Base-by-base conservation (phyloP, 192 early-diverging fungal genomes). In the Coemansia sp. region DNA sequence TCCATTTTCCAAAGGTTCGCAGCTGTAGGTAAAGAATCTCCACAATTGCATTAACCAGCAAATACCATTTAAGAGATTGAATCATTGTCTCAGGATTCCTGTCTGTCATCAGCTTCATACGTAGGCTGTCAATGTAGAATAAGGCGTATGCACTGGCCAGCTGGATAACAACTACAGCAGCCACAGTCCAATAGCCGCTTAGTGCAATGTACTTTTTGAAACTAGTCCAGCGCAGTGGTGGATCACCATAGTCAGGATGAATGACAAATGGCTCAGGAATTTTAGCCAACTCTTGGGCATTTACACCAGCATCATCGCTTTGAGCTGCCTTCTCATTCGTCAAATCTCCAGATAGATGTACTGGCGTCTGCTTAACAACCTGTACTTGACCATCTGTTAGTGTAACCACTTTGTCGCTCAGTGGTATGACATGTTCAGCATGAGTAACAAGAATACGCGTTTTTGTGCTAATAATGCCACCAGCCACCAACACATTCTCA, bases 401-500 rank as follows among this genome's bases (percentile, higher is more conserved):
- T 21, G 21, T 21, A 0, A 21, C 21, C 0, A 21, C 21, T 21
- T 21, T 21, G 21, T 21, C 21, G 21, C 21, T 21, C 21, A 21
- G 21, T 0, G 21, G 21, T 21, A 21, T 21, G 0, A 21, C 21
- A 21, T 21, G 21, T 21, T 21, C 21, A 21, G 21, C 21, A 1
- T 21, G 21, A 1, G 21, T 21, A 0, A 21, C 21, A 21, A 78
- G 47, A 4, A 89, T 64, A 0, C 82, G 71, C 2, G 86, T 83
- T 29, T 83, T 79, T 14, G 53, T 49, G 3, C 50, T 25, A n/a
- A 67, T 80, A 14, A 57, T 78, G 0, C 70, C 86, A 60, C 57
- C 60, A 11, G 27, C 37, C 0, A 52, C 56, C 66, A 84, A 25
- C 58, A 83, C 65, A 53, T 78, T 29, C 19, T 88, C 77, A 27